Percentiles rank a stretch among this genome's conserved stretches.
Evolutionary conservation across 2,329 filamentous ascomycete genomes (phyloP).

Genomic region (Aspergillaceae sp.): DNA sequence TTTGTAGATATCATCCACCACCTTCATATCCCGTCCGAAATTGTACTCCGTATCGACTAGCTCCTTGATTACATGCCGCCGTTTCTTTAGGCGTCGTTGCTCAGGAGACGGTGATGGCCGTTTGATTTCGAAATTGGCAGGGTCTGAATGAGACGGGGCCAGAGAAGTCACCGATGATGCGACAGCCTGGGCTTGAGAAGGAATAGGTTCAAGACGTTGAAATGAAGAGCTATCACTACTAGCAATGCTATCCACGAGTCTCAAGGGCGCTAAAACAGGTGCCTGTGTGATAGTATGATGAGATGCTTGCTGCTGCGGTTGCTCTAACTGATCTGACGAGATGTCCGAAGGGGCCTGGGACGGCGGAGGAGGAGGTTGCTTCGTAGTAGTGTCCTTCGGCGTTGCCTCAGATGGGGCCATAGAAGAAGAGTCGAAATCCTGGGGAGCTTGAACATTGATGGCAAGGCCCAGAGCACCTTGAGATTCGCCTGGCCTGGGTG

Average conservation of each 20-base stretch:
- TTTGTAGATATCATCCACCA: slow-evolving; percentile 95
- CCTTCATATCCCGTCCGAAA: slow-evolving; percentile 92
- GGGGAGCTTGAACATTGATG: slow-evolving; percentile 30
- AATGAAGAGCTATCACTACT: slow-evolving; percentile 34
- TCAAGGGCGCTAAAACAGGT: slow-evolving; percentile 11
- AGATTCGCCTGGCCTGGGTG: slow-evolving; percentile 10
- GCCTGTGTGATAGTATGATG: slow-evolving; percentile 3
- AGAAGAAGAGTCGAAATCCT: slow-evolving; percentile 16
- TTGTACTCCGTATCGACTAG: slow-evolving; percentile 85
- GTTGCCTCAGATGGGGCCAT: slow-evolving; percentile 4
- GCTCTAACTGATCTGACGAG: slow-evolving; percentile 9
- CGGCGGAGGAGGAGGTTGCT: neutral
- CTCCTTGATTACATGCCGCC: slow-evolving; percentile 80
- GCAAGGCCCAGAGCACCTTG: slow-evolving; percentile 36
- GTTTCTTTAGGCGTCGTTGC: slow-evolving; percentile 59
- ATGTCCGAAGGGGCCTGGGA: neutral
- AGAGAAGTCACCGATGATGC: slow-evolving; percentile 32
- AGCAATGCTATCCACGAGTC: slow-evolving; percentile 17
- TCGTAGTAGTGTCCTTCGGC: slow-evolving; percentile 6
- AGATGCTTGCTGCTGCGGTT: slow-evolving; percentile 1
- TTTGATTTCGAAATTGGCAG: slow-evolving; percentile 11
- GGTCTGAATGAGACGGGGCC: slow-evolving; percentile 22
- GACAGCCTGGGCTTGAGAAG: slow-evolving; percentile 24
- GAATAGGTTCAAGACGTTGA: slow-evolving; percentile 17
- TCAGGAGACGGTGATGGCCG: slow-evolving; percentile 29